phyloP scores from a whole-genome alignment of 2,329 filamentous ascomycete genomes.

The Pseudodiploospora longispora region DNA sequence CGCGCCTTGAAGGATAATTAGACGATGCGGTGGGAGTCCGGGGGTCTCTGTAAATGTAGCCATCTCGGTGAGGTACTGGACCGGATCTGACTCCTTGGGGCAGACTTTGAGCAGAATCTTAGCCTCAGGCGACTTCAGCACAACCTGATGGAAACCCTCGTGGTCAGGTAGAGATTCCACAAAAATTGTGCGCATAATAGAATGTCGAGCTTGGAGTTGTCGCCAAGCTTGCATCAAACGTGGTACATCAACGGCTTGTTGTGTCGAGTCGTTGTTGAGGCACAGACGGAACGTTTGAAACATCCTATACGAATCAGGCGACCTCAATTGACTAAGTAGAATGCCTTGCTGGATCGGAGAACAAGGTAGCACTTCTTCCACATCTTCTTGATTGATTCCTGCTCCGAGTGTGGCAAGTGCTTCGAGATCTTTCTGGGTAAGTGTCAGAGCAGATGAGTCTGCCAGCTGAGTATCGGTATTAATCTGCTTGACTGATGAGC shows the following conservation, averaged over 20 bases:
- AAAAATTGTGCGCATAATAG: conserved; percentile 1
- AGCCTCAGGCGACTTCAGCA: not conserved
- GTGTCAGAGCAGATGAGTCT: not conserved
- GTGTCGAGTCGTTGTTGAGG: too few relatives aligned
- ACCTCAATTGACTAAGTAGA: not conserved
- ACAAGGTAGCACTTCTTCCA: conserved; percentile 22
- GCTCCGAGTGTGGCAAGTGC: not conserved
- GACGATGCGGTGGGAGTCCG: not conserved
- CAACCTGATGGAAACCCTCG: conserved; percentile 1
- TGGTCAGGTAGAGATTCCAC: not conserved
- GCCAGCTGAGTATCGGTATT: too few relatives aligned
- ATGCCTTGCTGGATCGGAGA: conserved; percentile 22
- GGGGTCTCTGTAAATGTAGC: not conserved
- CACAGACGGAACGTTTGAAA: not conserved
- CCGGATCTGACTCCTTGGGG: not conserved
- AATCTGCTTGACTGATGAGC: too few relatives aligned
- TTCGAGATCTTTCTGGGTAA: not conserved
- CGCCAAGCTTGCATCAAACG: not conserved
- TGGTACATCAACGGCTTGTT: not conserved
- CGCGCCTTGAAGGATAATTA: not conserved
- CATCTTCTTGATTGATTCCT: conserved; percentile 2
- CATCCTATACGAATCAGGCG: not conserved
- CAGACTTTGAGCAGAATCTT: not conserved
- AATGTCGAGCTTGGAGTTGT: not conserved
- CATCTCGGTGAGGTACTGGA: not conserved